These are phyloP conservation scores for Gloeophyllum trabeum DNA, from an alignment of 768 basidiomycete species.

Conservation along the genomic window DNA sequence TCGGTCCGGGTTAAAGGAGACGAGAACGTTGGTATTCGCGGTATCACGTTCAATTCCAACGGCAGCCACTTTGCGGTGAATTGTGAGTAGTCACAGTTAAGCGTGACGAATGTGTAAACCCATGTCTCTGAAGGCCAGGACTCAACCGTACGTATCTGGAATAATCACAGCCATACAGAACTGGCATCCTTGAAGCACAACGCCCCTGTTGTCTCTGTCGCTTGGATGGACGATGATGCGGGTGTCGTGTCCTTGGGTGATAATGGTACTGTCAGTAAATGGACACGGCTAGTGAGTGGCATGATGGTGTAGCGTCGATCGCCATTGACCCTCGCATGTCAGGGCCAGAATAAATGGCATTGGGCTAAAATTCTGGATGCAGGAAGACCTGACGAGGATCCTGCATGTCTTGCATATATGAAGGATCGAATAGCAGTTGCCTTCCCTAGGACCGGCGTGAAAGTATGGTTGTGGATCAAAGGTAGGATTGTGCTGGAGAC, in stretches of 20 bases:
- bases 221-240: slow-evolving; percentile 49
- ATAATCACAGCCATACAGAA: slow-evolving; percentile 33
- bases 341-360: slow-evolving; percentile 42
- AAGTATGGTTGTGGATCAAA: slow-evolving; percentile 52
- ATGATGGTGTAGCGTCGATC: too few relatives aligned
- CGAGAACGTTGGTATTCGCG: slow-evolving; percentile 33
- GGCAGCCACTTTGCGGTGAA: slow-evolving; percentile 45
- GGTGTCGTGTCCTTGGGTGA: slow-evolving; percentile 46
- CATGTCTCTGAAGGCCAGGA: slow-evolving; percentile 33
- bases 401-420: slow-evolving; percentile 40
- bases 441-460: slow-evolving; percentile 46
- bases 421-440: slow-evolving; percentile 53
- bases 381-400: slow-evolving; percentile 28
- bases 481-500: slow-evolving; percentile 20
- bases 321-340: slow-evolving; percentile 7
- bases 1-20: slow-evolving; percentile 31
- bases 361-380: slow-evolving; percentile 45
- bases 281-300: slow-evolving; percentile 46
- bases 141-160: slow-evolving; percentile 54
- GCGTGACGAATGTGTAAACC: slow-evolving; percentile 1
- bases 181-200: slow-evolving; percentile 45
- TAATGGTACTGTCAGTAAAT: slow-evolving; percentile 48
- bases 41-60: slow-evolving; percentile 39
- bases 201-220: slow-evolving; percentile 32
- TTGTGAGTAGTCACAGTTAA: slow-evolving; percentile 27